Percentiles rank a stretch among this genome's conserved stretches.
Evolutionary conservation across 2,329 filamentous ascomycete species (phyloP).

Genomic region (Ophiostoma ulmi): DNA sequence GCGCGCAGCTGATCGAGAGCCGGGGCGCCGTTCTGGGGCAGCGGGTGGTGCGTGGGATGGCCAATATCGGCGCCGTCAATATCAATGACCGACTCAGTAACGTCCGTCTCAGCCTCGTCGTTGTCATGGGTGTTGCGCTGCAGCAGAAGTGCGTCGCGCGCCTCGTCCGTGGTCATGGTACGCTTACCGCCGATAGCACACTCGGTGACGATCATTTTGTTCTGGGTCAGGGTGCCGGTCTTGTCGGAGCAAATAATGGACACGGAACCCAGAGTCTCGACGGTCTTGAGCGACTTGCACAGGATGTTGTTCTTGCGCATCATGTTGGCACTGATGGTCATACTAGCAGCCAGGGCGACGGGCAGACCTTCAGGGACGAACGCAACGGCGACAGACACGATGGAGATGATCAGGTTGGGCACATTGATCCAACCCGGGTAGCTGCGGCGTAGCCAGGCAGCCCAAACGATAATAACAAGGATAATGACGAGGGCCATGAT

Average conservation of each 20-base stretch:
- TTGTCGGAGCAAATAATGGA: conserved; percentile 73
- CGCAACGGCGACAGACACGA: conserved; percentile 66
- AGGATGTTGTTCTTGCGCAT: conserved; percentile 73
- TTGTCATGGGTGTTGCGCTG: conserved; percentile 27
- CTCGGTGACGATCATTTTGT: conserved; percentile 68
- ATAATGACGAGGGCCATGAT: conserved; percentile 63
- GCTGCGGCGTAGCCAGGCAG: conserved; percentile 60
- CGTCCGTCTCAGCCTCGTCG: background rate
- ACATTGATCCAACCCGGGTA: conserved; percentile 69
- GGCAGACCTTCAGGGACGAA: conserved; percentile 72
- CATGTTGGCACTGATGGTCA: conserved; percentile 71
- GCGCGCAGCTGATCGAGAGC: conserved; percentile 55
- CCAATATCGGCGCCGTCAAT: conserved; percentile 23
- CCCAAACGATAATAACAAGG: conserved; percentile 63
- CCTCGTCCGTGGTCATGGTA: conserved; percentile 47
- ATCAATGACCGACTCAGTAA: conserved; percentile 18
- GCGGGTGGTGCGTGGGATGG: conserved; percentile 32
- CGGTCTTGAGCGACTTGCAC: conserved; percentile 74
- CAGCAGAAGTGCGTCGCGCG: conserved; percentile 39
- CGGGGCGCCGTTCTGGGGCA: background rate
- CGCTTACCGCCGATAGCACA: conserved; percentile 55
- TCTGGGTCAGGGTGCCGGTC: conserved; percentile 66
- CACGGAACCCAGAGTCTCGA: conserved; percentile 68
- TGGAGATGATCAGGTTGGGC: conserved; percentile 64
- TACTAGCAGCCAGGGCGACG: conserved; percentile 62